Evolutionary conservation across 2,329 filamentous ascomycete species (phyloP), one percentile per base, ranked within the genome.

Genomic region (Massarina eburnea): DNA sequence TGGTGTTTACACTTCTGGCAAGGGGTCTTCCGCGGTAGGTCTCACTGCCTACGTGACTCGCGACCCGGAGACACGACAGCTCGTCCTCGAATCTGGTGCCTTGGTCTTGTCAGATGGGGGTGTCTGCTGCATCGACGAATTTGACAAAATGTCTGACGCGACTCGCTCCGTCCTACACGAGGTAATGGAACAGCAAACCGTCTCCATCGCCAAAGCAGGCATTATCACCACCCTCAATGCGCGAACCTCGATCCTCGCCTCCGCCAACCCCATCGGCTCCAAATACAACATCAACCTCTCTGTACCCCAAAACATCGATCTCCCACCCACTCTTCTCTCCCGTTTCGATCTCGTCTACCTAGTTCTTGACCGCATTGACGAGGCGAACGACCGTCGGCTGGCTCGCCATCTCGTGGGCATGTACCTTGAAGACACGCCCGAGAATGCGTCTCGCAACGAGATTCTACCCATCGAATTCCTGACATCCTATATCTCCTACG

Each of bases 321-420:
- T 99, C 8, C 94, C 94, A 1, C 94, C 94, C 0, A 99, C 94
- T 0, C 79, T 99, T 6, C 81, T 99, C 41, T 96, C 91, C 4
- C 87, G 94, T 78, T 99, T 99, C 67, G 94, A 99, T 69, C 78
- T 99, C 6, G 92, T 99, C 40, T 99, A 99, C 66, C 83, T 99
- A 1, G 94, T 99, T 34, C 84, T 99, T 38, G 94, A 99, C 68
- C 89, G 89, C 7, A 86, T 95, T 40, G 92, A 97, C 63, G 94
- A 97, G 73, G 86, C 88, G 64, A 85, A 81, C 43, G 94, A 99
- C 70, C 86, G 91, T 51, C 85, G 90, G 35, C 77, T 99, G 45
- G 94, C 94, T 10, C 88, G 91, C 65, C 94, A 99, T 77, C 75
- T 99, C 61, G 83, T 99, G 24, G 90, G 90, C 45, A 95, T 99